phyloP scores from a whole-genome alignment of 495 filamentous ascomycete genomes.

The Paragyromitra xinjiangensis region DNA sequence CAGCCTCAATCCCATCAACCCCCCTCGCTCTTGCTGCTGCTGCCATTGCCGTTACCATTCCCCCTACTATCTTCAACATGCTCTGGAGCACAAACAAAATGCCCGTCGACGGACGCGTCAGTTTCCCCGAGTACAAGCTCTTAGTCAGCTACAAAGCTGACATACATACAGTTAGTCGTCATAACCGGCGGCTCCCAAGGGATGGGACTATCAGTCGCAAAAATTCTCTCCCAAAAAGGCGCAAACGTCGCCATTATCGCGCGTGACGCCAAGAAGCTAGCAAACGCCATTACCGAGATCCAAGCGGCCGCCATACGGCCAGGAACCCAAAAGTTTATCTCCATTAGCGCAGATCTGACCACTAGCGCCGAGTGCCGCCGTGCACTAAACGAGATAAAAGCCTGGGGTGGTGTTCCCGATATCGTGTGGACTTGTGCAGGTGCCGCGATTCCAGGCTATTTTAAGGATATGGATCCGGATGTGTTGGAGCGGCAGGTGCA shows the following conservation, averaged over 20 bases:
- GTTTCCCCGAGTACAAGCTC: constrained; percentile 41
- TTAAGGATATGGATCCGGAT: constrained; percentile 73
- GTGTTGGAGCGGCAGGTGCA: constrained; percentile 82
- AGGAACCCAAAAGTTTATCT: constrained; percentile 77
- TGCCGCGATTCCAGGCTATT: constrained; percentile 74
- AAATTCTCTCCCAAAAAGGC: constrained; percentile 79
- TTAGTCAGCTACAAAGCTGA: background rate
- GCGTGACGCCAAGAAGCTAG: constrained; percentile 77
- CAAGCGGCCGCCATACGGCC: constrained; percentile 60
- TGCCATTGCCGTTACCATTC: constrained; percentile 53
- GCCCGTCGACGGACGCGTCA: constrained; percentile 79
- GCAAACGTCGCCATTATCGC: constrained; percentile 88
- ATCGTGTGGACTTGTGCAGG: constrained; percentile 89
- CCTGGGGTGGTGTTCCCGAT: constrained; percentile 81
- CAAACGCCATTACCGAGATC: constrained; percentile 72
- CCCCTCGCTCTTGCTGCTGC: constrained; percentile 56
- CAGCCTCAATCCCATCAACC: constrained; percentile 43
- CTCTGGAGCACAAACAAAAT: constrained; percentile 73
- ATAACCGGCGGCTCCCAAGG: constrained; percentile 94
- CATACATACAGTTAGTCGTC: constrained; percentile 63
- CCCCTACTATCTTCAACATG: constrained; percentile 27
- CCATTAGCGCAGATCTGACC: constrained; percentile 84
- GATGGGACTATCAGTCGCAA: constrained; percentile 79
- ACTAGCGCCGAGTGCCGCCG: constrained; percentile 70
- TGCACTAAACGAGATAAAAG: constrained; percentile 74